phyloP scores from a whole-genome alignment of 192 early-diverging fungal species.

The Kickxella alabastrina region DNA sequence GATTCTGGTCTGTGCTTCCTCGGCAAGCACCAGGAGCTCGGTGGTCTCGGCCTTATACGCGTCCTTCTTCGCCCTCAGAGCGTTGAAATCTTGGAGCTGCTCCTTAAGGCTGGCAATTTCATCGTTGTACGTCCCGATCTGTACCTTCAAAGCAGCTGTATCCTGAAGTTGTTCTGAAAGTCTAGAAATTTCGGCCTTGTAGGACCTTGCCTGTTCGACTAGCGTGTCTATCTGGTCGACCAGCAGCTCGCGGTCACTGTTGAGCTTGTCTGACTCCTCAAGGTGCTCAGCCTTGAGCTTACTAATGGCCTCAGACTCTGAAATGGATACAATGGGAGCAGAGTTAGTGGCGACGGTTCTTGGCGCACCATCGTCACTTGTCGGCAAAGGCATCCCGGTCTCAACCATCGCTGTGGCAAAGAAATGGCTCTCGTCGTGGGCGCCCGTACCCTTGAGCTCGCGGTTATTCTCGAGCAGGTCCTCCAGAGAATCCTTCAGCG shows the following conservation, averaged over 20 bases:
- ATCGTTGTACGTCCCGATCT: neutral
- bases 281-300: slow-evolving; percentile 4
- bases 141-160: neutral
- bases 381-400: neutral
- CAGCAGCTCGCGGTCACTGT: neutral
- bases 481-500: slow-evolving; percentile 23
- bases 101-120: neutral
- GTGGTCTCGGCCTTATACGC: neutral
- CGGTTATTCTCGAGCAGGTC: slow-evolving; percentile 27
- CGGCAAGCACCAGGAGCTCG: neutral
- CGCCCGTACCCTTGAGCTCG: slow-evolving; percentile 15
- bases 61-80: neutral
- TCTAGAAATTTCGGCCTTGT: too few species aligned
- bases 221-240: neutral
- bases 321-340: neutral
- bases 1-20: neutral
- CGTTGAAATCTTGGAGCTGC: neutral
- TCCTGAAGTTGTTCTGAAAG: too few species aligned
- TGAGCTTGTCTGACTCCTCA: neutral
- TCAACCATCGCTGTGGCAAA: neutral
- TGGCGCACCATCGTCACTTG: too few species aligned
- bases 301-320: slow-evolving; percentile 1
- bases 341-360: too few species aligned
- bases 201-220: neutral
- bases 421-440: neutral